A percentile compares a stretch with the other conserved stretches of the same genome.
Evolutionary conservation across 768 basidiomycete species (phyloP).

Genomic region (Leccinum sublutescens): DNA sequence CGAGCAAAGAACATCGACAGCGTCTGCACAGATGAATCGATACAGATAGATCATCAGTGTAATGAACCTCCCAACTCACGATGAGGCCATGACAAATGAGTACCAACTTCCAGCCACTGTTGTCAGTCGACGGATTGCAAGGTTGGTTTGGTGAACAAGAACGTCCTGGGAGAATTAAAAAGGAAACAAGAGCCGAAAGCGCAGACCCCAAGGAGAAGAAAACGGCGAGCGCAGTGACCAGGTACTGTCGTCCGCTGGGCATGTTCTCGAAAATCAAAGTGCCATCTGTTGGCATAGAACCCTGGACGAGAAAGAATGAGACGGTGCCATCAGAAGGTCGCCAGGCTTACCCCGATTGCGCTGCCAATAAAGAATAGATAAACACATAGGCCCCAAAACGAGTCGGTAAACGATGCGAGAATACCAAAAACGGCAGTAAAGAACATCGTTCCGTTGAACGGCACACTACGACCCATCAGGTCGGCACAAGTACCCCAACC

Average conservation of each 20-base stretch:
- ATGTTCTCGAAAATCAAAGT: constrained; percentile 91
- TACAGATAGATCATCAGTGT: constrained; percentile 23
- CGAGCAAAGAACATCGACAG: constrained; percentile 83
- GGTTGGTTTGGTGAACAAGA: constrained; percentile 52
- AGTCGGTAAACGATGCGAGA: constrained; percentile 67
- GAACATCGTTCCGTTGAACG: constrained; percentile 91
- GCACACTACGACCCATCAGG: constrained; percentile 79
- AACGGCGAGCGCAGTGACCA: constrained; percentile 86
- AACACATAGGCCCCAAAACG: constrained; percentile 68
- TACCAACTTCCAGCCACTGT: constrained; percentile 89
- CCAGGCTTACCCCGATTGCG: constrained; percentile 77
- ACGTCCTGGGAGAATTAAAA: constrained; percentile 72
- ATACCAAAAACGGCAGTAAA: constrained; percentile 90
- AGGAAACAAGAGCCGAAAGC: constrained; percentile 74
- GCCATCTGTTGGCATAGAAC: constrained; percentile 96
- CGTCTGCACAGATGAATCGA: constrained; percentile 51
- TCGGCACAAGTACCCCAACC: constrained; percentile 96
- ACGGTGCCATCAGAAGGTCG: not conserved
- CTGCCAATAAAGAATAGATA: constrained; percentile 87
- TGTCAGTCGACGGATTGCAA: constrained; percentile 68
- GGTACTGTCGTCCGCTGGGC: constrained; percentile 87
- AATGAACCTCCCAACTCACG: constrained; percentile 49
- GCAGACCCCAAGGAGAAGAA: constrained; percentile 96
- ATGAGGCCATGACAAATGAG: constrained; percentile 64
- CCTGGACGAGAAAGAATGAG: constrained; percentile 40